Evolutionary conservation across 2,329 filamentous ascomycete genomes (phyloP).

Genomic region (Colletotrichum godetiae): DNA sequence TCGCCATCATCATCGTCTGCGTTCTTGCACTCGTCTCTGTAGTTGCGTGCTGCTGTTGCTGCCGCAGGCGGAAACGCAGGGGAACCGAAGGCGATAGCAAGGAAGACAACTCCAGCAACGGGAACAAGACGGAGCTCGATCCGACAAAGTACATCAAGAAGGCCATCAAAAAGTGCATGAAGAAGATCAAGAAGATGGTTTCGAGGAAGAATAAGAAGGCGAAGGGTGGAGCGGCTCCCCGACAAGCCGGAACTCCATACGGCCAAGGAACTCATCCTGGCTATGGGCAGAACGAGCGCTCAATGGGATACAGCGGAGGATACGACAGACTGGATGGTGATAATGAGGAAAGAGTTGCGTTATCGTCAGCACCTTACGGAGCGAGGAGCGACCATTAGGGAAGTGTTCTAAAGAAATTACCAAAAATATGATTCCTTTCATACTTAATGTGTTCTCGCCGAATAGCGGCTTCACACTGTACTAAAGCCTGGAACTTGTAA

Average conservation of each 20-base stretch:
- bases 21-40: constrained; percentile 4
- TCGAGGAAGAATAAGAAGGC: constrained; percentile 18
- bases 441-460: neutral
- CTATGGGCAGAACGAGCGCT: constrained; percentile 5
- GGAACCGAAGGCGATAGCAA: neutral
- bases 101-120: neutral
- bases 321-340: neutral
- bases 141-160: constrained; percentile 22
- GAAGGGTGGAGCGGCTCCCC: neutral
- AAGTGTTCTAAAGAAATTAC: neutral
- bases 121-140: neutral
- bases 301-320: constrained; percentile 11
- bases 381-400: neutral
- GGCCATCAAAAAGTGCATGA: constrained; percentile 12
- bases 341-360: constrained; percentile 5
- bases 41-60: constrained; percentile 16
- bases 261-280: constrained; percentile 22
- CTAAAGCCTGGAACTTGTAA: too few relatives aligned
- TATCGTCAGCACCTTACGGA: constrained; percentile 13
- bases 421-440: neutral
- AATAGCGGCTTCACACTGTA: too few relatives aligned
- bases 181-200: constrained; percentile 31
- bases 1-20: constrained; percentile 17
- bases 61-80: constrained; percentile 10
- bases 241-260: neutral